Conservation (phyloP, 2,329 filamentous ascomycete genomes). For the Xylariaceae sp. region DNA sequence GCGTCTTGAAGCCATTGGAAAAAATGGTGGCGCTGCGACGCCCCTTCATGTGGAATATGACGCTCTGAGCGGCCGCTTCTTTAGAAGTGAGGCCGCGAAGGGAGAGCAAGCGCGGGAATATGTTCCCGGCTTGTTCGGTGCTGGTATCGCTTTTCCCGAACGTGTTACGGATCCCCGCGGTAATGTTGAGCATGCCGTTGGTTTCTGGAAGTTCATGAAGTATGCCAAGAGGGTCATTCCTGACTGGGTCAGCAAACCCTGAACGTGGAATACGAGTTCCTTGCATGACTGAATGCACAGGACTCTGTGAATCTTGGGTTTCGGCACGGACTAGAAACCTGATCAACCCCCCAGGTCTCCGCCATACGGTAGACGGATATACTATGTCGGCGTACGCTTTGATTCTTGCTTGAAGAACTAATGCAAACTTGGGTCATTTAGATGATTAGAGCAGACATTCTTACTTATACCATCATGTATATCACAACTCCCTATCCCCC, state of each 20-base stretch:
- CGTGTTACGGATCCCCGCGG: conserved; percentile 55
- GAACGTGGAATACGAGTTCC: background rate
- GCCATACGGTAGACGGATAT: background rate
- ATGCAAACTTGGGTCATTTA: background rate
- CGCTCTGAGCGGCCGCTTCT: conserved; percentile 40
- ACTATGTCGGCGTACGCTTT: background rate
- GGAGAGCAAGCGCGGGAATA: conserved; percentile 30
- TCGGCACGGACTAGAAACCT: background rate
- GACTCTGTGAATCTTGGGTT: background rate
- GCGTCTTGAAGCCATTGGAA: conserved; percentile 30
- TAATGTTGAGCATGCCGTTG: conserved; percentile 57
- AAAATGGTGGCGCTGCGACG: conserved; percentile 31
- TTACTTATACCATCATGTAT: background rate
- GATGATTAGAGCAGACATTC: background rate
- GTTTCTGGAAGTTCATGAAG: conserved; percentile 62
- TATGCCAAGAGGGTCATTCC: conserved; percentile 52
- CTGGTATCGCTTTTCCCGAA: conserved; percentile 60
- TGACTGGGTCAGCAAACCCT: conserved; percentile 37
- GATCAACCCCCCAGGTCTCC: background rate
- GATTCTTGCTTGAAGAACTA: background rate
- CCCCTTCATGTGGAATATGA: conserved; percentile 29
- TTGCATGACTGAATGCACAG: background rate
- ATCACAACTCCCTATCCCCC: background rate
- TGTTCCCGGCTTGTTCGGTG: conserved; percentile 52
- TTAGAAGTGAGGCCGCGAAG: conserved; percentile 35